Percentiles rank a stretch among this genome's conserved stretches.
Conservation (phyloP, 1,284 basidiomycete species). For the Megacollybia platyphylla region DNA sequence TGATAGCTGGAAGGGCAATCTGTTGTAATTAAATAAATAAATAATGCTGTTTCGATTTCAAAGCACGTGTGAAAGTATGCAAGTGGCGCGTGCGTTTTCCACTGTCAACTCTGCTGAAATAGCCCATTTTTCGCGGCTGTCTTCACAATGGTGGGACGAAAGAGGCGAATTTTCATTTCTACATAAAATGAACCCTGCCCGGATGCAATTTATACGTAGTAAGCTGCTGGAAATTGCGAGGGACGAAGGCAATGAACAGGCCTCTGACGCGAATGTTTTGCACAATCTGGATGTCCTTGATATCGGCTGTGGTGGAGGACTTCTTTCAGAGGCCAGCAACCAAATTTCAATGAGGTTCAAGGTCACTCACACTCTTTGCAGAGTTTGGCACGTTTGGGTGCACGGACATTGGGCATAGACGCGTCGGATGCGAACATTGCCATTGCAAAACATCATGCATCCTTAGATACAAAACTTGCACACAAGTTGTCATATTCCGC, state of each 20-base stretch:
- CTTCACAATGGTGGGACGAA: conserved; percentile 96
- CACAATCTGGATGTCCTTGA: conserved; percentile 49
- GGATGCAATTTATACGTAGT: conserved; percentile 77
- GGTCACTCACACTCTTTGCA: conserved; percentile 17
- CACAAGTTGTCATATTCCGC: conserved; percentile 51
- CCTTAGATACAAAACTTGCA: conserved; percentile 56
- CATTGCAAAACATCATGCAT: conserved; percentile 78
- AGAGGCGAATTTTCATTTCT: conserved; percentile 83
- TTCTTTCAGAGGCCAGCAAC: conserved; percentile 72
- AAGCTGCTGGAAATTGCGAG: conserved; percentile 54
- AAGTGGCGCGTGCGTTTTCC: conserved; percentile 7
- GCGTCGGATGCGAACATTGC: conserved; percentile 81
- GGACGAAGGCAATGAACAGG: conserved; percentile 30
- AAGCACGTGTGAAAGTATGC: background rate
- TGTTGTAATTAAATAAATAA: no score
- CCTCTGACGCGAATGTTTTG: conserved; percentile 16
- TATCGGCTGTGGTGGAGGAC: conserved; percentile 91
- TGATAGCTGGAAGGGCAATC: no score
- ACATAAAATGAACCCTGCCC: conserved; percentile 92
- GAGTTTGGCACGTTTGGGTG: conserved; percentile 84
- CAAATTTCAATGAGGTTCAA: background rate
- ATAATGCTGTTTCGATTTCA: no score
- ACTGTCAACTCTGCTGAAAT: conserved; percentile 77
- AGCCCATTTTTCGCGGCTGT: conserved; percentile 85
- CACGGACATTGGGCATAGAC: conserved; percentile 80